Evolutionary conservation across 768 basidiomycete genomes (phyloP).

Genomic region (Cubamyces lactineus): DNA sequence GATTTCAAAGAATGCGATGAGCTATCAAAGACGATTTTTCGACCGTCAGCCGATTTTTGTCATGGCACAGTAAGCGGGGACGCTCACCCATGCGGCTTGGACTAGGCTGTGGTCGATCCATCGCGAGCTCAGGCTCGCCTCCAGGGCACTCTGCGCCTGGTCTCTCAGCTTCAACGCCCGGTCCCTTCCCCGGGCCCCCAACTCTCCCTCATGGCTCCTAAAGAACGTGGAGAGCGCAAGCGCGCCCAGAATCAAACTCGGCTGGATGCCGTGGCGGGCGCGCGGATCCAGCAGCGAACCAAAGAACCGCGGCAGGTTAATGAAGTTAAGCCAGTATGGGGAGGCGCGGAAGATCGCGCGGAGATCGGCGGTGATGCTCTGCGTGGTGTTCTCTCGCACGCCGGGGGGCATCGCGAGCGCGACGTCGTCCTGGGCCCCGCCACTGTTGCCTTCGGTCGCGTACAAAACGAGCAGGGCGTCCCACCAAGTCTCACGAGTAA

Average conservation of each 20-base stretch:
- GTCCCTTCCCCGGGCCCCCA: conserved; percentile 50
- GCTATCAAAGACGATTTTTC: conserved; percentile 38
- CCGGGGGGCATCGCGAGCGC: conserved; percentile 23
- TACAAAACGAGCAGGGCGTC: conserved; percentile 68
- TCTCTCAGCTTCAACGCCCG: conserved; percentile 65
- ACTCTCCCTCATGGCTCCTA: conserved; percentile 65
- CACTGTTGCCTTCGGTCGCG: conserved; percentile 17
- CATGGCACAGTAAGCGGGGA: neutral
- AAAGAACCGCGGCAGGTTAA: conserved; percentile 73
- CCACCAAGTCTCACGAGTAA: conserved; percentile 79
- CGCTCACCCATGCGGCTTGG: conserved; percentile 61
- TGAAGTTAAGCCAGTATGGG: conserved; percentile 75
- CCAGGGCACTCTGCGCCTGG: conserved; percentile 68
- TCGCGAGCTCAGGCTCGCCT: conserved; percentile 69
- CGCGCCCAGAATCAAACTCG: conserved; percentile 62
- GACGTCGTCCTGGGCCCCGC: conserved; percentile 7
- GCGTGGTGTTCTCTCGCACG: conserved; percentile 50
- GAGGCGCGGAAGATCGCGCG: conserved; percentile 66
- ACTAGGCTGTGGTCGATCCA: conserved; percentile 77
- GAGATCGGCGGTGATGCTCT: conserved; percentile 56
- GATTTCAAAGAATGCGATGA: conserved; percentile 73
- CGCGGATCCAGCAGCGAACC: conserved; percentile 57
- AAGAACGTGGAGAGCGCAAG: conserved; percentile 71
- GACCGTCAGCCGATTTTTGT: neutral
- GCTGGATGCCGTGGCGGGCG: conserved; percentile 61